Percentiles rank a stretch among this genome's conserved stretches.
These are phyloP conservation scores for Funneliformis mosseae DNA, from an alignment of 192 early-diverging fungal species.

Conservation along the genomic window DNA sequence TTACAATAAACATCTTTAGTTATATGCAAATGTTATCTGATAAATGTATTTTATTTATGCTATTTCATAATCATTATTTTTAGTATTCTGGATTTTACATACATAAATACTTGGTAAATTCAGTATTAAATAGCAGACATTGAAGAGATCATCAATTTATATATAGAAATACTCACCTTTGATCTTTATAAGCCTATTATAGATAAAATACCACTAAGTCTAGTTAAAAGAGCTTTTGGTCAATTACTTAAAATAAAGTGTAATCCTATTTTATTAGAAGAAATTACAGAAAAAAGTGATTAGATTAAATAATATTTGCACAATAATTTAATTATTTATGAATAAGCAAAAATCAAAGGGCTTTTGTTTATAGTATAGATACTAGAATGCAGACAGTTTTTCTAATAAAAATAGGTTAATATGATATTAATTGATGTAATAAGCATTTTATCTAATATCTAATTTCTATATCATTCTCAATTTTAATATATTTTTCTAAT, in stretches of 20 bases:
- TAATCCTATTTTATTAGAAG: background rate
- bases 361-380: too few species aligned
- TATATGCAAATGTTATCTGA: too few species aligned
- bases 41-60: too few species aligned
- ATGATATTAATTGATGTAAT: too few species aligned
- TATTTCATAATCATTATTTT: too few species aligned
- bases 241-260: constrained; percentile 15
- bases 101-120: constrained; percentile 12
- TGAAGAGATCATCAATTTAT: constrained; percentile 12
- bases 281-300: background rate
- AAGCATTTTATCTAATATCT: too few species aligned
- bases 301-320: background rate
- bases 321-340: constrained; percentile 1
- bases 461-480: too few species aligned
- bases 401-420: too few species aligned
- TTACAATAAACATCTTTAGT: too few species aligned
- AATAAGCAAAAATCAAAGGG: too few species aligned
- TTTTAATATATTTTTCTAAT: too few species aligned
- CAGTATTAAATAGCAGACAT: constrained; percentile 3
- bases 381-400: too few species aligned
- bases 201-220: constrained; percentile 14
- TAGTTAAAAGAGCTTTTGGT: constrained; percentile 8
- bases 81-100: background rate
- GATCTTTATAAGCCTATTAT: constrained; percentile 13
- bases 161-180: constrained; percentile 5